Evolutionary conservation across 768 basidiomycete species (phyloP), one percentile per base, ranked within the genome.

Genomic region (Suillus discolor): DNA sequence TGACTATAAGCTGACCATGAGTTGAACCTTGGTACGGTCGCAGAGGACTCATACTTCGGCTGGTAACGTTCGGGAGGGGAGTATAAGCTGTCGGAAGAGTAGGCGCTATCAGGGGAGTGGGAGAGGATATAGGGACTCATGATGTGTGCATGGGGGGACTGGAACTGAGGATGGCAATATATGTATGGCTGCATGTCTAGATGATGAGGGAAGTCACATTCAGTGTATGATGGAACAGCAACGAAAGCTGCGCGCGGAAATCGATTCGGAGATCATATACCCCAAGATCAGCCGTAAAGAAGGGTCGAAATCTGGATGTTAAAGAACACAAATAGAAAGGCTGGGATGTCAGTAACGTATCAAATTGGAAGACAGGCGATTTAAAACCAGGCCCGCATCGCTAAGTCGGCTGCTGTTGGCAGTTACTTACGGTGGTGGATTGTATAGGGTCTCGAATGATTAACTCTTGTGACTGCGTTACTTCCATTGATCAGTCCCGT

Each of bases 401-500:
- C 62, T 72, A 68, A 70, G 59, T 42, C 59, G 59, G 59, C 57
- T n/a, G 57, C 57, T 71, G 72, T 78, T 76, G 71, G 65, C 65
- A 73, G 66, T 70, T 72, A 25, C 49, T 54, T 54, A 59, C 67
- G 71, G 71, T 71, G 70, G 75, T 28, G 39, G 39, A 59, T 39
- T 59, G 57, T 25, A 42, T 66, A 62, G 41, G 55, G 75, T 70
- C 75, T 73, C 71, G 67, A 78, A 66, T 66, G 76, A 70, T 68
- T 65, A 68, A 68, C 66, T 20, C 38, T 62, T 75, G 68, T 65
- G 72, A 72, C 74, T 77, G 73, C 72, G 70, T 65, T 66, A 57
- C 65, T 76, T 77, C 73, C 64, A 76, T 77, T 77, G 72, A 76
- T 74, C 73, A 78, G 72, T 65, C 47, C 72, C 65, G 73, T 70